Percentiles rank a stretch among this genome's conserved stretches.
Conservation (phyloP, 306 rosid genomes). For the Rubus idaeus region DNA sequence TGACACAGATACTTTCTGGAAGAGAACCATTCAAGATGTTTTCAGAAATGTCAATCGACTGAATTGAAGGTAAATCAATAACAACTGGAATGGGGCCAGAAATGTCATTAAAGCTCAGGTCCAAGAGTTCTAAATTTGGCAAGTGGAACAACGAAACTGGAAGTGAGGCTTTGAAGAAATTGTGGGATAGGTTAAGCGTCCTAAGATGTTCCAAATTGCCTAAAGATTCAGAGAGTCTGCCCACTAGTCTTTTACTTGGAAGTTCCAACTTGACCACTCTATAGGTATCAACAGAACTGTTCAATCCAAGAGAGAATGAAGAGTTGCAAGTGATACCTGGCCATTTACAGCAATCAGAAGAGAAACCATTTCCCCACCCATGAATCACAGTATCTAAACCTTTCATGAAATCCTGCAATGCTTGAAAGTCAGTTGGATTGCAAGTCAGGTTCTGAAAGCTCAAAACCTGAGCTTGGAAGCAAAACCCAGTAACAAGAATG, state of each 20-base stretch:
- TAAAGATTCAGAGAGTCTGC: constrained; percentile 21
- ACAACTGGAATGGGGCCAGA: neutral
- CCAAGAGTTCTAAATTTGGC: constrained; percentile 25
- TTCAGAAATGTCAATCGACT: constrained; percentile 10
- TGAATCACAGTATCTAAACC: neutral
- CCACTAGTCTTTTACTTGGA: neutral
- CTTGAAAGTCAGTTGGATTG: constrained; percentile 12
- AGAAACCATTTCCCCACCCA: constrained; percentile 23
- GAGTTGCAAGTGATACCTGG: constrained; percentile 28
- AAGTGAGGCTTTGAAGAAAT: constrained; percentile 11
- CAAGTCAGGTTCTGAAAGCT: constrained; percentile 16
- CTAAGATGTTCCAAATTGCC: constrained; percentile 23
- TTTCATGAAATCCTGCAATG: constrained; percentile 12
- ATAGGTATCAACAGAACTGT: neutral
- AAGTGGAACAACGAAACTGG: constrained; percentile 13
- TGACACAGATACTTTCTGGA: constrained; percentile 16
- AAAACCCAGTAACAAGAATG: neutral
- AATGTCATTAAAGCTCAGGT: constrained; percentile 27
- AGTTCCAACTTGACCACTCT: constrained; percentile 33
- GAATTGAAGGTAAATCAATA: constrained; percentile 19
- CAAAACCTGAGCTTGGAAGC: neutral
- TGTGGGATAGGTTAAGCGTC: constrained; percentile 26
- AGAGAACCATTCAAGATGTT: constrained; percentile 13
- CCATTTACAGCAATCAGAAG: constrained; percentile 33
- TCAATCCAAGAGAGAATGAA: neutral